phyloP scores from a whole-genome alignment of 1,139 yeast genomes.

The Yamadazyma trypodendri region DNA sequence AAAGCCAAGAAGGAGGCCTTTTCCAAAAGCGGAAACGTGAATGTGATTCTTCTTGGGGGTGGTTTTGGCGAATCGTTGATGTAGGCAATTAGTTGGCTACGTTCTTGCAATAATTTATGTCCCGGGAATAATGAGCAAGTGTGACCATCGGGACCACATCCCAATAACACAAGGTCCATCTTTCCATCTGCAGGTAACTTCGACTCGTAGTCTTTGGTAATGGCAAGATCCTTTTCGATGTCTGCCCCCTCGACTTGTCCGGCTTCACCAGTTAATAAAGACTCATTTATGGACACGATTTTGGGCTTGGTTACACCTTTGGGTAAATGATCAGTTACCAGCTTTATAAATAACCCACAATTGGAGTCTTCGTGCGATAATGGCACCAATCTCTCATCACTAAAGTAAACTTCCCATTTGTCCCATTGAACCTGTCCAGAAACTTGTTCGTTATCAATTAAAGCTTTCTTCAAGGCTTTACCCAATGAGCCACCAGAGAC shows the following conservation, averaged over 20 bases:
- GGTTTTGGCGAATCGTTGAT: conserved; percentile 71
- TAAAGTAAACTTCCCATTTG: conserved; percentile 68
- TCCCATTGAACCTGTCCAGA: conserved; percentile 55
- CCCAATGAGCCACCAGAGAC: conserved; percentile 90
- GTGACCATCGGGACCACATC: conserved; percentile 83
- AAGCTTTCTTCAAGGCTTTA: conserved; percentile 67
- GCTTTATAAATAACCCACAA: conserved; percentile 59
- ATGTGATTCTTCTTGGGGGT: conserved; percentile 73
- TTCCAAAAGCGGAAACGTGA: conserved; percentile 64
- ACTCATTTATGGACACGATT: conserved; percentile 50
- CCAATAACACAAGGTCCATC: conserved; percentile 61
- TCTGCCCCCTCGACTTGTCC: conserved; percentile 42
- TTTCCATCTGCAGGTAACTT: conserved; percentile 39
- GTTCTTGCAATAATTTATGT: conserved; percentile 46
- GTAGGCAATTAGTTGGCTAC: conserved; percentile 36
- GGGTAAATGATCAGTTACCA: conserved; percentile 50
- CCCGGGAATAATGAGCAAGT: conserved; percentile 75
- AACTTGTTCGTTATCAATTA: conserved; percentile 56
- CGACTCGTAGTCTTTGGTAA: conserved; percentile 52
- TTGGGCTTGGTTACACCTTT: conserved; percentile 32
- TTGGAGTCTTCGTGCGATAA: conserved; percentile 66
- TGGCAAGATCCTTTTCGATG: conserved; percentile 38
- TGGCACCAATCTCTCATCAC: conserved; percentile 74
- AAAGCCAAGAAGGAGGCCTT: conserved; percentile 63
- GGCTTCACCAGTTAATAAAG: conserved; percentile 44